phyloP scores from a whole-genome alignment of 1,284 basidiomycete species.

The Ustilago loliicola region DNA sequence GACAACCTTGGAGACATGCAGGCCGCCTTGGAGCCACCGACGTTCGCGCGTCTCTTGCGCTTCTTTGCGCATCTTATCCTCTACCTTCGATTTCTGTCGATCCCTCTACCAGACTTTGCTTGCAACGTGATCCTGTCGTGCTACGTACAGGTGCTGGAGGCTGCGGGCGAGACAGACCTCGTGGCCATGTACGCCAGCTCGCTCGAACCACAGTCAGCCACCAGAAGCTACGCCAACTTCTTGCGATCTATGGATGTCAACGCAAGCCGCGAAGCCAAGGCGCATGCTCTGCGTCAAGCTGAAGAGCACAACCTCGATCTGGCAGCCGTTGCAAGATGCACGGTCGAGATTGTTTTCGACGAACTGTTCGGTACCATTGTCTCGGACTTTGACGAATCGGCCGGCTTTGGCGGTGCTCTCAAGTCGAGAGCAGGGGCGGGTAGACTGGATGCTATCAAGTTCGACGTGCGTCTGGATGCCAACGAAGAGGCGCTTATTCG shows the following conservation, averaged over 20 bases:
- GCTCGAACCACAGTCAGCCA: slow-evolving; percentile 85
- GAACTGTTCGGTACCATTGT: slow-evolving; percentile 74
- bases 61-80: slow-evolving; percentile 97
- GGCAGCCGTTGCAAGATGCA: slow-evolving; percentile 82
- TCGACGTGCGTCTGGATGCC: slow-evolving; percentile 44
- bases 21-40: slow-evolving; percentile 39
- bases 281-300: slow-evolving; percentile 81
- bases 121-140: slow-evolving; percentile 85
- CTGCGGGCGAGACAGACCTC: slow-evolving; percentile 81
- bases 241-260: slow-evolving; percentile 81
- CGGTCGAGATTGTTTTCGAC: slow-evolving; percentile 77
- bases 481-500: slow-evolving; percentile 77
- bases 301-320: slow-evolving; percentile 87
- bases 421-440: slow-evolving; percentile 18
- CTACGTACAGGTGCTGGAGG: slow-evolving; percentile 85
- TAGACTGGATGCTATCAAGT: slow-evolving; percentile 33
- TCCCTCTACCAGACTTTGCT: slow-evolving; percentile 74
- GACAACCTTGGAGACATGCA: slow-evolving; percentile 60
- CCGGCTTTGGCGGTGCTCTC: slow-evolving; percentile 24
- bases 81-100: slow-evolving; percentile 84
- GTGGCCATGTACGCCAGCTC: slow-evolving; percentile 95
- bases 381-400: slow-evolving; percentile 37
- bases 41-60: slow-evolving; percentile 74
- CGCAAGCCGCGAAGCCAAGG: slow-evolving; percentile 78
- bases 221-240: slow-evolving; percentile 92